These are phyloP conservation scores for Saturnispora saitoi DNA, from an alignment of 805 yeast genomes.

Conservation along the genomic window DNA sequence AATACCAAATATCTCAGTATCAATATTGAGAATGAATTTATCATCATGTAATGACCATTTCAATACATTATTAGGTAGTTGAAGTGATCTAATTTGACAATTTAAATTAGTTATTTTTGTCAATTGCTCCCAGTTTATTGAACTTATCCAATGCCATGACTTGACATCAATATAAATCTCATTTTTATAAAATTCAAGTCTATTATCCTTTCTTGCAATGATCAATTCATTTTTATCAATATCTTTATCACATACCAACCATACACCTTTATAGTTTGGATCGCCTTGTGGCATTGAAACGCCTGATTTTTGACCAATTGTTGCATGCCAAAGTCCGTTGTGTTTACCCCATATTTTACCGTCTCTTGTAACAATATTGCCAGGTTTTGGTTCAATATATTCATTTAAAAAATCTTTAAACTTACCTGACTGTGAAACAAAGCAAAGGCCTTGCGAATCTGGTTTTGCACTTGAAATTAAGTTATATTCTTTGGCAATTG, in stretches of 20 bases:
- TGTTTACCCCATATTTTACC: slow-evolving; percentile 77
- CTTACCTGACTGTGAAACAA: slow-evolving; percentile 58
- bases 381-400: slow-evolving; percentile 65
- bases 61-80: slow-evolving; percentile 37
- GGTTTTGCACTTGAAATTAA: slow-evolving; percentile 69
- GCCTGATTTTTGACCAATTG: slow-evolving; percentile 81
- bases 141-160: slow-evolving; percentile 40
- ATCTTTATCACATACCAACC: slow-evolving; percentile 79
- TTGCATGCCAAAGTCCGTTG: slow-evolving; percentile 88
- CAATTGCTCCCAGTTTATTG: slow-evolving; percentile 8
- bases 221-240: slow-evolving; percentile 59
- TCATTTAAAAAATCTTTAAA: slow-evolving; percentile 69
- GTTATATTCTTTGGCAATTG: slow-evolving; percentile 45
- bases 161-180: slow-evolving; percentile 31
- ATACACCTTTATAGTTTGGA: slow-evolving; percentile 62
- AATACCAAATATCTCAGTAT: slow-evolving; percentile 53
- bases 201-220: slow-evolving; percentile 64
- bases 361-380: slow-evolving; percentile 67
- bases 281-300: slow-evolving; percentile 85
- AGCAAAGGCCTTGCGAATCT: slow-evolving; percentile 93
- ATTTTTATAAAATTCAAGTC: slow-evolving; percentile 44
- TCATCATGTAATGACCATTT: slow-evolving; percentile 3
- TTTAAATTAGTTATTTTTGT: slow-evolving; percentile 23
- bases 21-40: slow-evolving; percentile 32
- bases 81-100: slow-evolving; percentile 70